Evolutionary conservation across 2,329 filamentous ascomycete species (phyloP).

Genomic region (Xylaria sp.): DNA sequence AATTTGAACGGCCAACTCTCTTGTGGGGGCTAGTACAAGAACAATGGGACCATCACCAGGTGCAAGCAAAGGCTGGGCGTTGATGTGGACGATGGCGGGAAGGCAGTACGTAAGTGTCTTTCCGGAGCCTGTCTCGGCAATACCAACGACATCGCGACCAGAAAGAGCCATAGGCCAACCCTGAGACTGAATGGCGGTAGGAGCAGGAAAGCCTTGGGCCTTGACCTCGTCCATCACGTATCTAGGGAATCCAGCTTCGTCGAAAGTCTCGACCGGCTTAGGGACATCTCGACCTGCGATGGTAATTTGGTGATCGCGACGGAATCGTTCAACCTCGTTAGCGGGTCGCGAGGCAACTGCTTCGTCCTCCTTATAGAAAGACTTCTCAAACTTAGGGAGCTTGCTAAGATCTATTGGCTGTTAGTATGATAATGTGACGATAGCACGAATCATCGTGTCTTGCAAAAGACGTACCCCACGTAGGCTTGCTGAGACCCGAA

Average conservation of each 20-base stretch:
- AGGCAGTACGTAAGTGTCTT: slow-evolving; percentile 99
- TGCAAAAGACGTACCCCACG: slow-evolving; percentile 75
- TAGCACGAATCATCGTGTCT: slow-evolving; percentile 17
- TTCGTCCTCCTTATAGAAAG: slow-evolving; percentile 96
- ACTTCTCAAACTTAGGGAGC: slow-evolving; percentile 97
- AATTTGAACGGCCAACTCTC: slow-evolving; percentile 98
- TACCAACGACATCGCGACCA: slow-evolving; percentile 97
- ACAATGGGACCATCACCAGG: slow-evolving; percentile 97
- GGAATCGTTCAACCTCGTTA: slow-evolving; percentile 88
- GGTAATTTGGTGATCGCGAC: slow-evolving; percentile 84
- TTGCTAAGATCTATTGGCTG: slow-evolving; percentile 71
- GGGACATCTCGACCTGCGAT: slow-evolving; percentile 84
- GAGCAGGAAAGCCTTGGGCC: slow-evolving; percentile 92
- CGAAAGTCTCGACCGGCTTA: slow-evolving; percentile 95
- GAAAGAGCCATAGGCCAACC: slow-evolving; percentile 99
- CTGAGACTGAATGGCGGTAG: slow-evolving; percentile 96
- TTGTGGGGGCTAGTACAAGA: slow-evolving; percentile 92
- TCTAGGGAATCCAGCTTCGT: slow-evolving; percentile 94
- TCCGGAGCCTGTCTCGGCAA: slow-evolving; percentile 98
- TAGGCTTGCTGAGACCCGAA: slow-evolving; percentile 84
- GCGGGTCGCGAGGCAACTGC: slow-evolving; percentile 78
- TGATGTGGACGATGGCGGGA: slow-evolving; percentile 98
- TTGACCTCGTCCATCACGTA: slow-evolving; percentile 99
- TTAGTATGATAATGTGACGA: slow-evolving; percentile 34
- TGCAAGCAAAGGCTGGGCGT: slow-evolving; percentile 94